Percentiles rank a stretch among this genome's conserved stretches.
Evolutionary conservation across 805 yeast species (phyloP).

Genomic region (Sugiyamaella qingdaonensis): DNA sequence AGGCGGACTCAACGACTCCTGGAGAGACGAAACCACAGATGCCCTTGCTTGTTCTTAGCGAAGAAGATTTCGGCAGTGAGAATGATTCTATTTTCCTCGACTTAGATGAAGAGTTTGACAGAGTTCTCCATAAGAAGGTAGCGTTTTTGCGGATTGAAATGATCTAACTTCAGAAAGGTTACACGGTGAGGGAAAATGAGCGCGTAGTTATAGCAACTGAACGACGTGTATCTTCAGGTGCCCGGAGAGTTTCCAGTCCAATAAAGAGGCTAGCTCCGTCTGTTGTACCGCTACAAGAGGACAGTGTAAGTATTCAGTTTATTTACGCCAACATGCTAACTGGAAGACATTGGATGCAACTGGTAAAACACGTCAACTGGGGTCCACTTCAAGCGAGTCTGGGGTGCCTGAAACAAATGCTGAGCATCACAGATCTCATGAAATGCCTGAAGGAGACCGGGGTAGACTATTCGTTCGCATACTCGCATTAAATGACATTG

Average conservation of each 20-base stretch:
- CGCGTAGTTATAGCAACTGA: conserved; percentile 21
- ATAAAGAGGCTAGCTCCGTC: conserved; percentile 13
- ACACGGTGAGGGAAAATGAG: conserved; percentile 22
- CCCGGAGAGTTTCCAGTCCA: conserved; percentile 22
- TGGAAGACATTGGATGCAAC: not conserved
- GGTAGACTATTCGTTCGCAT: conserved; percentile 26
- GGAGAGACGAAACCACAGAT: conserved; percentile 11
- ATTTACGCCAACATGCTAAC: not conserved
- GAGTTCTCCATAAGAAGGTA: conserved; percentile 20
- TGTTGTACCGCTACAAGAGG: not conserved
- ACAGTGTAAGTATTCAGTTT: not conserved
- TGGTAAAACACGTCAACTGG: not conserved
- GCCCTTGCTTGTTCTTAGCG: conserved; percentile 18
- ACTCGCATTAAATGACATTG: conserved; percentile 30
- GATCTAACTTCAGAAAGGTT: conserved; percentile 19
- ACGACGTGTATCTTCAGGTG: conserved; percentile 9
- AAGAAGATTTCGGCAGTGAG: conserved; percentile 14
- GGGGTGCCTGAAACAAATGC: not conserved
- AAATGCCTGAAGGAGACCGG: conserved; percentile 20
- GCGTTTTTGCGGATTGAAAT: conserved; percentile 7
- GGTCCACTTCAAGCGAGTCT: not conserved
- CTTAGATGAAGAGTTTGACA: conserved; percentile 25
- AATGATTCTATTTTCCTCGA: conserved; percentile 22
- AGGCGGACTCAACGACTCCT: not conserved
- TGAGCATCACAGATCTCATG: conserved; percentile 1